Conservation (phyloP, 257 asterid species). For the Cinchona pubescens region DNA sequence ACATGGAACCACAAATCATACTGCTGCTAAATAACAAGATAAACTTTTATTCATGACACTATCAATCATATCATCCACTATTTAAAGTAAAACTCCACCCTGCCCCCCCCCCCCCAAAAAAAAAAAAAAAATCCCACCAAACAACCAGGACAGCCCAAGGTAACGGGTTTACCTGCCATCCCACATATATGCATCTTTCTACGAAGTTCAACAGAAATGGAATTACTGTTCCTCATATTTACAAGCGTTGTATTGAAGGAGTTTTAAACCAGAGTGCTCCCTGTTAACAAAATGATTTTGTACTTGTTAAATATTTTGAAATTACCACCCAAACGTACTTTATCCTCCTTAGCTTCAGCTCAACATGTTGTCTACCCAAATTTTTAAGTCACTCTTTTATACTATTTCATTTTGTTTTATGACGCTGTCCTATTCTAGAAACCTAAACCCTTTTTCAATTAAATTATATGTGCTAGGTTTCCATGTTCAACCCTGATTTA, state of each 20-base stretch:
- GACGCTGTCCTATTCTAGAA: neutral
- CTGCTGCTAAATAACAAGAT: neutral
- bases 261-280: neutral
- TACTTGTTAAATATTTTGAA: no score
- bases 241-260: neutral
- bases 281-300: neutral
- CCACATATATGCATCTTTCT: neutral
- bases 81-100: neutral
- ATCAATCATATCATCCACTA: neutral
- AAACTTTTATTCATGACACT: neutral
- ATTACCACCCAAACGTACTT: no score
- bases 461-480: neutral
- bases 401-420: neutral
- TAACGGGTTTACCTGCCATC: neutral
- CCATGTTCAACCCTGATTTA: neutral
- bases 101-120: no score
- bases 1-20: neutral
- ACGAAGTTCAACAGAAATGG: neutral
- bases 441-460: neutral
- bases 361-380: neutral
- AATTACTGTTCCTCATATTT: neutral
- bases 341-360: neutral
- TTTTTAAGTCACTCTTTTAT: neutral
- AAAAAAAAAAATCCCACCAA: no score
- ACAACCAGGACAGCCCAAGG: neutral